Evolutionary conservation across 2,329 filamentous ascomycete genomes (phyloP).

Genomic region (Teratosphaeriaceae sp.): DNA sequence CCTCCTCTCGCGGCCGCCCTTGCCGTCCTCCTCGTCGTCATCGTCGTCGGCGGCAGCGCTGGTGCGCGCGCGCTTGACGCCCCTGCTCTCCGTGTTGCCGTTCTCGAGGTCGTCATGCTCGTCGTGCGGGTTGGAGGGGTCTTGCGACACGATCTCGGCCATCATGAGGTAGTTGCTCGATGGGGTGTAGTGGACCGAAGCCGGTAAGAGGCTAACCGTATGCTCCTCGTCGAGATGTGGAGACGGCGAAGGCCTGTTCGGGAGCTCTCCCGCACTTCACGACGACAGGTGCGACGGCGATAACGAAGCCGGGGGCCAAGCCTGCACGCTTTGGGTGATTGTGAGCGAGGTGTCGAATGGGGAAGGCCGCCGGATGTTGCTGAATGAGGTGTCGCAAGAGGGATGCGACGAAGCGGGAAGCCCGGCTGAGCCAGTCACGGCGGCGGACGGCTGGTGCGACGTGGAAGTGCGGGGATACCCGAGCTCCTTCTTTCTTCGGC

Average conservation of each 20-base stretch:
- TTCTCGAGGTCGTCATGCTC: slow-evolving; percentile 56
- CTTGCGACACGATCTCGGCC: slow-evolving; percentile 45
- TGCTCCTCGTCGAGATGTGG: slow-evolving; percentile 1
- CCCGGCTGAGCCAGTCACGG: background rate
- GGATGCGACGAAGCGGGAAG: background rate
- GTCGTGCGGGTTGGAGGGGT: slow-evolving; percentile 44
- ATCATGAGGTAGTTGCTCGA: slow-evolving; percentile 28
- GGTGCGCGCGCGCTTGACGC: slow-evolving; percentile 82
- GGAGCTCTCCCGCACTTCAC: background rate
- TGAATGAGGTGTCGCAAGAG: background rate
- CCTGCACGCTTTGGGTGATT: background rate
- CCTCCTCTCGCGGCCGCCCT: slow-evolving; percentile 92
- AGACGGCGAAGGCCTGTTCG: background rate
- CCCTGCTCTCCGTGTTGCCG: slow-evolving; percentile 63
- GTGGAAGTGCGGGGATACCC: no score
- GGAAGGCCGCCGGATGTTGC: background rate
- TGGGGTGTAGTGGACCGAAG: background rate
- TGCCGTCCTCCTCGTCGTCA: slow-evolving; percentile 96
- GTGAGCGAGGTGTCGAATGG: background rate
- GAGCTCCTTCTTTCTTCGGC: background rate
- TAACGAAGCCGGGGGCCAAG: background rate
- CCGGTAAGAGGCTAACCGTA: slow-evolving; percentile 1
- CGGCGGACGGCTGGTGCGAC: no score
- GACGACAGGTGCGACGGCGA: background rate
- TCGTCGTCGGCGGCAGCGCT: slow-evolving; percentile 69